phyloP scores from a whole-genome alignment of 805 yeast species.

The Cyberlindnera mycetangii region DNA sequence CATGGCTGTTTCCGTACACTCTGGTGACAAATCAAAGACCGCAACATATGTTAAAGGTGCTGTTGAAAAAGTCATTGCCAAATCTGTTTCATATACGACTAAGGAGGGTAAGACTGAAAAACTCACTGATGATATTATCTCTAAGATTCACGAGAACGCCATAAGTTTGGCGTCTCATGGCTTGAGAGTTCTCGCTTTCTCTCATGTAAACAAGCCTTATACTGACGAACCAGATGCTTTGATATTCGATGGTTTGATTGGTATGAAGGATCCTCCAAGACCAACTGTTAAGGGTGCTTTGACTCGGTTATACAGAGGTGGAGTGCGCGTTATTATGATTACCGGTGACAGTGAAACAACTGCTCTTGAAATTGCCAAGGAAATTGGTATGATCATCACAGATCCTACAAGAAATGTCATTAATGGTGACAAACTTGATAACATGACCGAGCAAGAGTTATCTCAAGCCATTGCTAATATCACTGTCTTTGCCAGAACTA shows the following conservation, averaged over 20 bases:
- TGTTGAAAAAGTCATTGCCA: constrained; percentile 62
- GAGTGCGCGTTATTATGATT: constrained; percentile 97
- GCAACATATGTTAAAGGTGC: constrained; percentile 88
- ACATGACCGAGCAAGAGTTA: constrained; percentile 67
- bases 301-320: constrained; percentile 77
- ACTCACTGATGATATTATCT: constrained; percentile 48
- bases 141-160: constrained; percentile 54
- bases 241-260: constrained; percentile 80
- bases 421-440: constrained; percentile 81
- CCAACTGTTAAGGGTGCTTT: constrained; percentile 77
- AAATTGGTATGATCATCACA: constrained; percentile 82
- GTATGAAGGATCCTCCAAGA: constrained; percentile 98
- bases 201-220: constrained; percentile 44
- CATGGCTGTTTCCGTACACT: constrained; percentile 77
- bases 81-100: constrained; percentile 58
- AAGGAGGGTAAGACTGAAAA: constrained; percentile 58
- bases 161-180: constrained; percentile 75
- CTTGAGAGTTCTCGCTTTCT: constrained; percentile 80
- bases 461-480: constrained; percentile 77
- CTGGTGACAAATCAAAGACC: constrained; percentile 54
- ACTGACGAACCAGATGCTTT: constrained; percentile 53
- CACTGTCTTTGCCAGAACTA: constrained; percentile 89
- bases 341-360: constrained; percentile 93
- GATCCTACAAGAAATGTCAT: constrained; percentile 66
- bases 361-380: constrained; percentile 78